Evolutionary conservation across 306 rosid species (phyloP), one percentile per base, ranked within the genome.

Genomic region (Oemleria cerasiformis): DNA sequence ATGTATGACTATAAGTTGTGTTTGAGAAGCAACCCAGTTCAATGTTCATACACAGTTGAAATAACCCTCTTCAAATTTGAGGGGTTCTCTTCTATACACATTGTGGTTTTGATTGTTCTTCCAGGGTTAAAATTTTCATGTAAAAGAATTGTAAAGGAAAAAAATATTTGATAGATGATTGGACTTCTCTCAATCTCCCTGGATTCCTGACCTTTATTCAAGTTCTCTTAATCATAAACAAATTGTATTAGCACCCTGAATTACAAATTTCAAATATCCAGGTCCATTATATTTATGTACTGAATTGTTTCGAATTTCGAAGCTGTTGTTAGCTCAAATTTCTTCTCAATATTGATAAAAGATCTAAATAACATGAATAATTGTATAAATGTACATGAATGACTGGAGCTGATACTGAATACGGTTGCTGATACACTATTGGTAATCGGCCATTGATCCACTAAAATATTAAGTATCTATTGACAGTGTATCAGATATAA

Each of bases 31-130:
- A 58, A 71, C 44, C 75, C 62, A 45, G 45, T 34, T 17, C 36
- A 30, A 30, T 30, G 36, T 30, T 47, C 7, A 40, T 19, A 21
- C 73, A 42, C 36, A 42, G 34, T 56, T 54, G 73, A 69, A 19
- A 54, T 16, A 20, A 20, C 41, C 23, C 30, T 56, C 42, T 6
- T 34, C 42, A 43, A 55, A 36, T 11, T 14, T 25, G 42, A 25
- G 30, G 44, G 16, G 56, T 50, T 17, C 5, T 61, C 65, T 38
- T 39, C 65, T 17, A 61, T n/a, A 61, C 65, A 61, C 7, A 56
- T 21, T 16, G 65, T 61, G 57, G 6, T 71, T 43, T 20, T 43
- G 44, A 57, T 25, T 71, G 74, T 71, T 44, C 66, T 70, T n/a
- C 14, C 23, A 42, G 39, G 66, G 54, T 48, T 11, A 16, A 7